Percentiles rank a stretch among this genome's conserved stretches.
Evolutionary conservation across 441 rosid genomes (phyloP).

Genomic region (Adansonia rubrostipa): DNA sequence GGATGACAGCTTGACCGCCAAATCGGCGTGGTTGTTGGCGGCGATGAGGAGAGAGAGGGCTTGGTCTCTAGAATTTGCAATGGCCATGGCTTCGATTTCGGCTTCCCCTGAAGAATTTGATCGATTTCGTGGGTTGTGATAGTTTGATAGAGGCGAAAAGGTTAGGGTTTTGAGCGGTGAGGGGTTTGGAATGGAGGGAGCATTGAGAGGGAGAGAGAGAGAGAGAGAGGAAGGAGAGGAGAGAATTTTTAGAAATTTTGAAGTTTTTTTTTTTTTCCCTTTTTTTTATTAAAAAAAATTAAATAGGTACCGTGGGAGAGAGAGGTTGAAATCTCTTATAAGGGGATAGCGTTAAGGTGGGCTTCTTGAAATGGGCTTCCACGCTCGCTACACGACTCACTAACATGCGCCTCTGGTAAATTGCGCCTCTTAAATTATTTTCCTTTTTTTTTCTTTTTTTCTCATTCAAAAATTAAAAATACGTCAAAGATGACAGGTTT

Average conservation of each 20-base stretch:
- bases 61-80: conserved; percentile 62
- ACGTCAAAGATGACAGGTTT: too few species aligned
- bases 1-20: conserved; percentile 95
- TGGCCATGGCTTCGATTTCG: conserved; percentile 35
- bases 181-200: conserved; percentile 29
- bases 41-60: conserved; percentile 88
- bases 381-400: neutral
- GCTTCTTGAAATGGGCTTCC: neutral
- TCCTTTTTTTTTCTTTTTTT: too few species aligned
- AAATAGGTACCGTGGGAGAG: neutral
- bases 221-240: neutral
- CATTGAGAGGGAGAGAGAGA: conserved; percentile 11
- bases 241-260: too few species aligned
- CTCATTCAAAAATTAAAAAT: too few species aligned
- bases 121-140: neutral
- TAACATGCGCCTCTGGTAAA: neutral
- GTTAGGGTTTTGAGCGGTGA: conserved; percentile 42
- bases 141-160: neutral
- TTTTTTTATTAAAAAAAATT: neutral
- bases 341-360: neutral
- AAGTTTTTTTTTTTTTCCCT: neutral
- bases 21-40: conserved; percentile 85
- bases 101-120: conserved; percentile 16
- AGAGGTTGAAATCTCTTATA: neutral
- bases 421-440: neutral